Evolutionary conservation across 2,329 filamentous ascomycete genomes (phyloP).

Genomic region (Ophiosphaerella herpotricha): DNA sequence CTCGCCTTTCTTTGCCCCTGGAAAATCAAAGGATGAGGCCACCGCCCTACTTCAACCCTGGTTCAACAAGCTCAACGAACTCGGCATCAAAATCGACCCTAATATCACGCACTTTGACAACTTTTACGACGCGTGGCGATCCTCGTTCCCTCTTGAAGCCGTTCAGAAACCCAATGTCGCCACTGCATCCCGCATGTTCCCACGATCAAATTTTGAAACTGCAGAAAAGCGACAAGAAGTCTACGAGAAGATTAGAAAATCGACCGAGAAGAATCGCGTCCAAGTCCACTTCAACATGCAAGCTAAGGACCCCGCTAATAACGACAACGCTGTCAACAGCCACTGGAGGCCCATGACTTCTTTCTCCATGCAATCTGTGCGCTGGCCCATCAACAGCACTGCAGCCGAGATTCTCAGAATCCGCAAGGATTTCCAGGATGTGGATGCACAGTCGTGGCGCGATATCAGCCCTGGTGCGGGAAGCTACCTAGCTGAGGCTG

Average conservation of each 20-base stretch:
- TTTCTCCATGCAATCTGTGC: slow-evolving; percentile 38
- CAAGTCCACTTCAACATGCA: slow-evolving; percentile 46
- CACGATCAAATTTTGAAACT: slow-evolving; percentile 40
- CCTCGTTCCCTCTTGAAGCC: slow-evolving; percentile 42
- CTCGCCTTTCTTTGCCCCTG: slow-evolving; percentile 42
- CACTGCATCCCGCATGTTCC: slow-evolving; percentile 41
- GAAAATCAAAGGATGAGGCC: slow-evolving; percentile 37
- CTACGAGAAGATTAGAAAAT: slow-evolving; percentile 29
- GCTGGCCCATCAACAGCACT: slow-evolving; percentile 39
- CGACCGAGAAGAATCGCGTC: slow-evolving; percentile 41
- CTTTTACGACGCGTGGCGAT: slow-evolving; percentile 40
- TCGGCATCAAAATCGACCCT: slow-evolving; percentile 38
- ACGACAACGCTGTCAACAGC: slow-evolving; percentile 38
- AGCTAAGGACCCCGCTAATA: slow-evolving; percentile 31
- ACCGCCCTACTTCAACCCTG: slow-evolving; percentile 38
- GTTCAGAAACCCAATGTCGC: slow-evolving; percentile 40
- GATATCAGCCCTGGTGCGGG: slow-evolving; percentile 38
- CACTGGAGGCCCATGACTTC: slow-evolving; percentile 33
- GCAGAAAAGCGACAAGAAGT: slow-evolving; percentile 38
- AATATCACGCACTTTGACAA: slow-evolving; percentile 41
- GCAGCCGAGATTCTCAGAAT: slow-evolving; percentile 30
- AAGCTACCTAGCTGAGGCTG: slow-evolving; percentile 37
- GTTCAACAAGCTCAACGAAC: slow-evolving; percentile 33
- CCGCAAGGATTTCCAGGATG: slow-evolving; percentile 30
- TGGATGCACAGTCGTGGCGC: slow-evolving; percentile 39